These are phyloP conservation scores for Microdochium paspali DNA, from an alignment of 2,329 filamentous ascomycete genomes.

Conservation along the genomic window DNA sequence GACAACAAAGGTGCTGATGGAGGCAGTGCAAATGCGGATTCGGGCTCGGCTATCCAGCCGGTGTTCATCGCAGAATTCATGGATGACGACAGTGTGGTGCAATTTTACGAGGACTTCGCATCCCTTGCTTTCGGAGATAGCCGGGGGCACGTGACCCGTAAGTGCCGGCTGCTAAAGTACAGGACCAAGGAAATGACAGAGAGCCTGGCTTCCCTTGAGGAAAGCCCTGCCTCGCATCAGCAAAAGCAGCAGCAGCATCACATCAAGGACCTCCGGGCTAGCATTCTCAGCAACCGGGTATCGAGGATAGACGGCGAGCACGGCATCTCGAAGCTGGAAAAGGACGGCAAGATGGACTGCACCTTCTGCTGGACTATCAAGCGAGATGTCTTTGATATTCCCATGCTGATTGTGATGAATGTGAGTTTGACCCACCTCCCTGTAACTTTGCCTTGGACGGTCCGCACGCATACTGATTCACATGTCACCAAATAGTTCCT, in stretches of 20 bases:
- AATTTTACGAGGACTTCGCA: constrained; percentile 94
- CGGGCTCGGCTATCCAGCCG: constrained; percentile 41
- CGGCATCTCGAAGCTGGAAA: constrained; percentile 73
- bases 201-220: constrained; percentile 15
- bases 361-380: constrained; percentile 97
- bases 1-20: constrained; percentile 16
- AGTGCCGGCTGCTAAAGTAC: constrained; percentile 85
- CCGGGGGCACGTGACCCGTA: constrained; percentile 72
- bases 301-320: constrained; percentile 61
- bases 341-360: constrained; percentile 87
- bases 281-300: constrained; percentile 49
- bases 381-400: constrained; percentile 94
- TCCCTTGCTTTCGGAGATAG: constrained; percentile 88
- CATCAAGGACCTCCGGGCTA: constrained; percentile 34
- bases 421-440: constrained; percentile 48
- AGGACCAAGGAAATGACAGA: constrained; percentile 57
- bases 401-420: constrained; percentile 97
- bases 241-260: constrained; percentile 11
- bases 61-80: constrained; percentile 89
- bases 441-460: background rate
- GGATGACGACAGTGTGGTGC: constrained; percentile 85
- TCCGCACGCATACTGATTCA: background rate
- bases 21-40: background rate
- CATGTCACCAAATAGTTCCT: constrained; percentile 33
- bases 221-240: constrained; percentile 20